Evolutionary conservation across 2,329 filamentous ascomycete species (phyloP).

Genomic region (Didymella pinodella): DNA sequence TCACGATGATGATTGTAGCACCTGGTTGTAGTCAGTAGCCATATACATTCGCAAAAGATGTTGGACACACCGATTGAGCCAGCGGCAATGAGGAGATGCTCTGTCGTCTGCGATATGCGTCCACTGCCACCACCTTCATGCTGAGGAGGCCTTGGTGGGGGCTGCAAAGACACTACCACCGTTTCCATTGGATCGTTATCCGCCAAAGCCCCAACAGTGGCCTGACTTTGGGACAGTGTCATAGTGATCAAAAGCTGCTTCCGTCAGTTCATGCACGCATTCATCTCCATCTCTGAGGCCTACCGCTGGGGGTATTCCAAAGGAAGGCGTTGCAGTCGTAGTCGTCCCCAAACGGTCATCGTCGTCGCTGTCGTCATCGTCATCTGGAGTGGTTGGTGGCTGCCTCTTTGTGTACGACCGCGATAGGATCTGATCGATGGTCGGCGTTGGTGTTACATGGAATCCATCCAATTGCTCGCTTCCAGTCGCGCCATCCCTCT

Average conservation of each 20-base stretch:
- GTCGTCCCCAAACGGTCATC: conserved; percentile 22
- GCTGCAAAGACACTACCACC: conserved; percentile 35
- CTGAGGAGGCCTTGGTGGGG: conserved; percentile 25
- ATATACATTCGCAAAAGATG: background rate
- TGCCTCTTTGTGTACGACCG: conserved; percentile 27
- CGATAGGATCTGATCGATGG: conserved; percentile 26
- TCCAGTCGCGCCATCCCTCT: conserved; percentile 29
- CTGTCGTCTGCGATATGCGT: conserved; percentile 49
- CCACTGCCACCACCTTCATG: conserved; percentile 27
- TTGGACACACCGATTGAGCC: conserved; percentile 49
- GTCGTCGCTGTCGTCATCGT: conserved; percentile 18
- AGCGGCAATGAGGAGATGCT: conserved; percentile 52
- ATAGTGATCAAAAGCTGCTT: conserved; percentile 37
- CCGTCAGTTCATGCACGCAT: conserved; percentile 26
- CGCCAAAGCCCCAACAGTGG: conserved; percentile 31
- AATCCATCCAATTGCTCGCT: conserved; percentile 22
- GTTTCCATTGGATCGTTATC: conserved; percentile 38
- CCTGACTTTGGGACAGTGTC: conserved; percentile 26
- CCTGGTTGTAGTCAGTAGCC: conserved; percentile 38
- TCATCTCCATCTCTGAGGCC: background rate
- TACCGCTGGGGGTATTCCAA: conserved; percentile 33
- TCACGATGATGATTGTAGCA: conserved; percentile 50
- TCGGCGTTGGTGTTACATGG: conserved; percentile 31
- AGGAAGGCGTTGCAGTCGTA: conserved; percentile 25
- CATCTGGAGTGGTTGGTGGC: conserved; percentile 14